phyloP scores from a whole-genome alignment of 345 rosid genomes.

The Kandelia obovata region DNA sequence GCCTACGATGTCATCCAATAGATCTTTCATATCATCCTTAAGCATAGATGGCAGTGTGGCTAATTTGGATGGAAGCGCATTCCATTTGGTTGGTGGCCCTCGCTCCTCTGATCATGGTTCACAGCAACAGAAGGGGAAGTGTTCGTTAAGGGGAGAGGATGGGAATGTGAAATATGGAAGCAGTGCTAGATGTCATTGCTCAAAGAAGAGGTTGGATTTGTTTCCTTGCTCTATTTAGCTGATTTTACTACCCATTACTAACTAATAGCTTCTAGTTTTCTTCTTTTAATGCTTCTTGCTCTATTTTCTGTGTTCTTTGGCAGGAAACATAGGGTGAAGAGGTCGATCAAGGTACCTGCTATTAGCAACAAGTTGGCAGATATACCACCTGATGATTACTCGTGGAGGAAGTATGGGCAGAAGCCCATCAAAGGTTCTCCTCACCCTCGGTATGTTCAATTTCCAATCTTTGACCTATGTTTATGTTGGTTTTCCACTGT shows the following conservation, averaged over 20 bases:
- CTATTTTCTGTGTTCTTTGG: conserved; percentile 20
- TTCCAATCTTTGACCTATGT: neutral
- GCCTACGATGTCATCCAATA: conserved; percentile 63
- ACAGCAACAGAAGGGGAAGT: conserved; percentile 62
- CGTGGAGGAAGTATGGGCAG: conserved; percentile 85
- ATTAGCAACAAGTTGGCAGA: conserved; percentile 80
- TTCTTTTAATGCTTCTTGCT: neutral
- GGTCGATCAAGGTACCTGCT: conserved; percentile 76
- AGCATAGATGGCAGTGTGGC: conserved; percentile 75
- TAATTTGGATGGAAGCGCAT: conserved; percentile 50
- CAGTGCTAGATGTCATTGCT: conserved; percentile 66
- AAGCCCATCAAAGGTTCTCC: conserved; percentile 89
- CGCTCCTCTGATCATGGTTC: conserved; percentile 65
- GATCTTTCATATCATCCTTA: conserved; percentile 73
- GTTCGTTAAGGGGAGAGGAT: conserved; percentile 59
- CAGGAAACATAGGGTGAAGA: conserved; percentile 76
- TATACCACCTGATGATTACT: conserved; percentile 78
- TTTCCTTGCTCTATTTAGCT: neutral
- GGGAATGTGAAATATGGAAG: conserved; percentile 68
- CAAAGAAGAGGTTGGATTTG: conserved; percentile 62
- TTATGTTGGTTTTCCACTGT: neutral
- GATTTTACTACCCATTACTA: neutral
- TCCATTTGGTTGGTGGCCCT: conserved; percentile 52
- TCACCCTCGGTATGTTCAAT: conserved; percentile 56
- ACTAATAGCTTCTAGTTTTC: neutral